Conservation (phyloP, 495 filamentous ascomycete species). For the Clavariopsis aquatica region DNA sequence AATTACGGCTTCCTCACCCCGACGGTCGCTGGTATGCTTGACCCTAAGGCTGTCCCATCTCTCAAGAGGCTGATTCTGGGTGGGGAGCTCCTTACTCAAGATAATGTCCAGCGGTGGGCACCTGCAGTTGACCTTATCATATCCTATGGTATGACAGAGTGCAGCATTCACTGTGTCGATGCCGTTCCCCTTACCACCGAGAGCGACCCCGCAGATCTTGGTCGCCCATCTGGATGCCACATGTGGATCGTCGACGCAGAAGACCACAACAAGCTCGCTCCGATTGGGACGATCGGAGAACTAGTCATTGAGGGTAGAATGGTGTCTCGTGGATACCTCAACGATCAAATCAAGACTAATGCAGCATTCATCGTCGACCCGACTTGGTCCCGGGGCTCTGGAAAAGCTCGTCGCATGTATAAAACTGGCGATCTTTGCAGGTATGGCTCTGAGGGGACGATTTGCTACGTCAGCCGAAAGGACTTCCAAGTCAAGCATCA, state of each 20-base stretch:
- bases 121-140: conserved; percentile 13
- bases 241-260: conserved; percentile 43
- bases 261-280: conserved; percentile 46
- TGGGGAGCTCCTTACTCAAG: conserved; percentile 26
- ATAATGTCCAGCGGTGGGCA: conserved; percentile 18
- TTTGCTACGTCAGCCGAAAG: conserved; percentile 47
- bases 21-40: conserved; percentile 23
- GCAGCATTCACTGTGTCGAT: conserved; percentile 8
- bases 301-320: conserved; percentile 52
- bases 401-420: conserved; percentile 41
- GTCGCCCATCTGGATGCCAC: conserved; percentile 38
- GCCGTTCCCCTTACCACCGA: conserved; percentile 7
- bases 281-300: conserved; percentile 52
- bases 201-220: conserved; percentile 47
- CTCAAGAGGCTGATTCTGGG: conserved; percentile 38
- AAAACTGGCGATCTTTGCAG: conserved; percentile 47
- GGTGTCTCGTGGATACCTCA: conserved; percentile 46
- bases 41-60: conserved; percentile 18
- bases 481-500: conserved; percentile 54
- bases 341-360: conserved; percentile 40
- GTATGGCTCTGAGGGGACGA: conserved; percentile 45
- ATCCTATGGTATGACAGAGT: conserved; percentile 28
- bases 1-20: conserved; percentile 41
- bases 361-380: conserved; percentile 40
- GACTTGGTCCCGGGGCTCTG: conserved; percentile 8